These are phyloP conservation scores for Trametes cubensis DNA, from an alignment of 768 basidiomycete genomes.

Conservation along the genomic window DNA sequence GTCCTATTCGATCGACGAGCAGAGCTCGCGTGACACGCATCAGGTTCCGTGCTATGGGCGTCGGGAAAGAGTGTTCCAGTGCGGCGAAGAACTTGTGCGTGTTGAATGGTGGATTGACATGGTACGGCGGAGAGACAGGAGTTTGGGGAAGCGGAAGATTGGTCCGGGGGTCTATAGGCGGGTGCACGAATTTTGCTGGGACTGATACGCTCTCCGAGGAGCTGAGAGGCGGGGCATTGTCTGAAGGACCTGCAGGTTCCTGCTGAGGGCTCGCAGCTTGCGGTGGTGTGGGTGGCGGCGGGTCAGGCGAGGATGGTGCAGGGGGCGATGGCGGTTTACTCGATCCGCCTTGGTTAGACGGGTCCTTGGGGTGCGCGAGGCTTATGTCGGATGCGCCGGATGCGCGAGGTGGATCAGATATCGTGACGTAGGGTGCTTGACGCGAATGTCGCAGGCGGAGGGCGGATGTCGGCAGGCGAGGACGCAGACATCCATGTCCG, in stretches of 20 bases:
- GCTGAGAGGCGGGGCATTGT: background rate
- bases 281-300: conserved; percentile 13
- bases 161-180: conserved; percentile 22
- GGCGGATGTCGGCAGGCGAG: conserved; percentile 4
- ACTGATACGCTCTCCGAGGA: conserved; percentile 10
- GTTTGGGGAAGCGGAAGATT: conserved; percentile 25
- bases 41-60: conserved; percentile 70
- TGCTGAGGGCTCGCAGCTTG: background rate
- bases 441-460: conserved; percentile 1
- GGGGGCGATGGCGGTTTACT: background rate
- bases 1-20: conserved; percentile 73
- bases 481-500: conserved; percentile 1
- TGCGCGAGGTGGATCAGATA: conserved; percentile 13
- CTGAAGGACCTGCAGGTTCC: background rate
- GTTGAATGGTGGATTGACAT: conserved; percentile 73
- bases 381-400: background rate
- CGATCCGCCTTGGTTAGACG: conserved; percentile 9
- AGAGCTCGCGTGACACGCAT: conserved; percentile 85
- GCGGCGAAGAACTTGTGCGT: conserved; percentile 77
- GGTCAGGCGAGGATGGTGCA: conserved; percentile 3
- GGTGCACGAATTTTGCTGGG: conserved; percentile 16
- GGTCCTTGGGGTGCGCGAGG: conserved; percentile 32
- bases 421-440: conserved; percentile 17
- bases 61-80: conserved; percentile 75
- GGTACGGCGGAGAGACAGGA: conserved; percentile 43